Conservation (phyloP, 2,329 filamentous ascomycete species). For the Neobulgaria alba region DNA sequence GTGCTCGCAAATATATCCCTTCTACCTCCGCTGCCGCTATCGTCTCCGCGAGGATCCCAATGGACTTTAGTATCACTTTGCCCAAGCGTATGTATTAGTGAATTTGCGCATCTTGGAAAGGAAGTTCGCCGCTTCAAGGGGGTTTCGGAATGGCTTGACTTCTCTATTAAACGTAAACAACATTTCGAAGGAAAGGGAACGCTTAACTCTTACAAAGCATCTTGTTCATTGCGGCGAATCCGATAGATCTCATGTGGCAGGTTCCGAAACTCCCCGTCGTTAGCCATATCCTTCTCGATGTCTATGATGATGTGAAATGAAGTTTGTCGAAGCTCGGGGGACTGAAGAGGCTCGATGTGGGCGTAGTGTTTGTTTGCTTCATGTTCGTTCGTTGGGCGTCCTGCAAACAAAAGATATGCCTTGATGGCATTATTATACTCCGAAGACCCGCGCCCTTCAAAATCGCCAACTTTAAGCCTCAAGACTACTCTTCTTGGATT, state of each 20-base stretch:
- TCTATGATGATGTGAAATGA: conserved; percentile 11
- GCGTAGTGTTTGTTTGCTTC: conserved; percentile 11
- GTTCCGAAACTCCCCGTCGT: conserved; percentile 6
- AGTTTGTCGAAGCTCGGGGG: conserved; percentile 10
- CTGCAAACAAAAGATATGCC: conserved; percentile 11
- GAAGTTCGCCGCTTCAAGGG: conserved; percentile 5
- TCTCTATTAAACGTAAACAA: conserved; percentile 7
- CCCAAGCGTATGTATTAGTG: conserved; percentile 6
- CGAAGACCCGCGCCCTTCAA: conserved; percentile 8
- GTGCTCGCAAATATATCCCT: neutral
- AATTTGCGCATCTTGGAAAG: conserved; percentile 6
- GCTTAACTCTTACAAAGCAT: conserved; percentile 5
- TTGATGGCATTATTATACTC: conserved; percentile 12
- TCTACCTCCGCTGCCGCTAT: neutral
- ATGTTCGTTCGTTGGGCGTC: conserved; percentile 9
- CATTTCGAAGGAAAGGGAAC: conserved; percentile 2
- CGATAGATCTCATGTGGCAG: conserved; percentile 9
- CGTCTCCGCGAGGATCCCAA: neutral
- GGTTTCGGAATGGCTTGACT: conserved; percentile 5
- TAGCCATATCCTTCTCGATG: conserved; percentile 7
- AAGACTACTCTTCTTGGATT: conserved; percentile 12
- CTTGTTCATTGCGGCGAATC: conserved; percentile 8
- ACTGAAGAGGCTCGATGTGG: conserved; percentile 13
- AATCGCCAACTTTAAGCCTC: conserved; percentile 11
- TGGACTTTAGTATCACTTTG: conserved; percentile 1